Evolutionary conservation across 2,329 filamentous ascomycete genomes (phyloP).

Genomic region (Scedosporium boydii): DNA sequence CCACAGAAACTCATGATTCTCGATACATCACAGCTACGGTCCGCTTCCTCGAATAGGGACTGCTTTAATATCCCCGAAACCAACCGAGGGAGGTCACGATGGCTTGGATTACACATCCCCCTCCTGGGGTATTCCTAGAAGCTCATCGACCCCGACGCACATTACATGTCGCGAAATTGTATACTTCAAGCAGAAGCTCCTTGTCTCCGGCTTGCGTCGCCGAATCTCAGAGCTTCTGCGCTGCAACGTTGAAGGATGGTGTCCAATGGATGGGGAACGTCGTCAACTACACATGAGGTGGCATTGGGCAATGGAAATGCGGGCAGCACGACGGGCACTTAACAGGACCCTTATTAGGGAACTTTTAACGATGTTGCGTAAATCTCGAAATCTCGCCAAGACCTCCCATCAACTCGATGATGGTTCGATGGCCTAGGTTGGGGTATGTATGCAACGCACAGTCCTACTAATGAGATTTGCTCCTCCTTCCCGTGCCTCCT

Average conservation of each 20-base stretch:
- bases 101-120: background rate
- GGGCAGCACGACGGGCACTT: background rate
- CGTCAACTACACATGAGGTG: background rate
- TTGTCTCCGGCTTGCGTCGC: background rate
- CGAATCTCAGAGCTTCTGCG: background rate
- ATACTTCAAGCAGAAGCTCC: background rate
- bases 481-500: too few relatives aligned
- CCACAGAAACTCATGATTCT: background rate
- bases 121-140: background rate
- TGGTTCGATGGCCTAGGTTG: too few relatives aligned
- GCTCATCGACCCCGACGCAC: background rate
- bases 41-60: background rate
- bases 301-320: background rate
- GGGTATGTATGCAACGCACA: too few relatives aligned
- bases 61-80: background rate
- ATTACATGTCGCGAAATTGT: background rate
- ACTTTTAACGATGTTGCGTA: too few relatives aligned
- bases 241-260: background rate
- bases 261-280: background rate
- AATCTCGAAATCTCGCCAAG: too few relatives aligned
- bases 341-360: too few relatives aligned
- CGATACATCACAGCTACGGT: background rate
- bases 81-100: too few relatives aligned
- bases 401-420: too few relatives aligned
- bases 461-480: too few relatives aligned